These are phyloP conservation scores for Beauveria sp. DNA, from an alignment of 2,329 filamentous ascomycete genomes.

Conservation along the genomic window DNA sequence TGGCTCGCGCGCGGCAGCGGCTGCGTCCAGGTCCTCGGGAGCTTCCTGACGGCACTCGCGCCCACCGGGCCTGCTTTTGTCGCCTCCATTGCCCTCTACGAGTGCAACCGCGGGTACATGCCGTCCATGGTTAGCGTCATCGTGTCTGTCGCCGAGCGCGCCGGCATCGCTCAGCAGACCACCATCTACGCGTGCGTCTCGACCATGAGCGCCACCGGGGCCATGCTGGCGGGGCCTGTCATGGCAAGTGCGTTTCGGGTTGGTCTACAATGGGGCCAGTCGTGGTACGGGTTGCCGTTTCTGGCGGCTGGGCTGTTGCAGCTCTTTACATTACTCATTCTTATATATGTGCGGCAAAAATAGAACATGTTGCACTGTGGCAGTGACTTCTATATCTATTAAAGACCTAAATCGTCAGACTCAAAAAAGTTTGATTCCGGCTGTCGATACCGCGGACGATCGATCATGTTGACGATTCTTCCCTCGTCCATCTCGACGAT, in stretches of 20 bases:
- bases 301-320: constrained; percentile 6
- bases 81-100: background rate
- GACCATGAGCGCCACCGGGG: background rate
- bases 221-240: background rate
- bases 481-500: background rate
- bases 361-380: background rate
- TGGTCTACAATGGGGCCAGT: constrained; percentile 7
- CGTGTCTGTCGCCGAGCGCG: background rate
- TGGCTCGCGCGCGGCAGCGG: constrained; percentile 8
- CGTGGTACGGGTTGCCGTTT: constrained; percentile 9
- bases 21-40: constrained; percentile 5
- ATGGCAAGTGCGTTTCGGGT: constrained; percentile 4
- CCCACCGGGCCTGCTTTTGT: background rate
- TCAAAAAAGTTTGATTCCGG: background rate
- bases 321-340: background rate
- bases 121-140: constrained; percentile 7
- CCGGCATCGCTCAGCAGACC: background rate
- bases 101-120: constrained; percentile 1
- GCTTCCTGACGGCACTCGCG: constrained; percentile 7
- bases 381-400: background rate
- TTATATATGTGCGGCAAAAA: constrained; percentile 5
- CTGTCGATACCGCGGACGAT: background rate
- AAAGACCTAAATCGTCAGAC: background rate
- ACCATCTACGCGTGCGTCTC: constrained; percentile 4
- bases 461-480: constrained; percentile 1